Conservation (phyloP, 441 rosid species). For the Eruca vesicaria region DNA sequence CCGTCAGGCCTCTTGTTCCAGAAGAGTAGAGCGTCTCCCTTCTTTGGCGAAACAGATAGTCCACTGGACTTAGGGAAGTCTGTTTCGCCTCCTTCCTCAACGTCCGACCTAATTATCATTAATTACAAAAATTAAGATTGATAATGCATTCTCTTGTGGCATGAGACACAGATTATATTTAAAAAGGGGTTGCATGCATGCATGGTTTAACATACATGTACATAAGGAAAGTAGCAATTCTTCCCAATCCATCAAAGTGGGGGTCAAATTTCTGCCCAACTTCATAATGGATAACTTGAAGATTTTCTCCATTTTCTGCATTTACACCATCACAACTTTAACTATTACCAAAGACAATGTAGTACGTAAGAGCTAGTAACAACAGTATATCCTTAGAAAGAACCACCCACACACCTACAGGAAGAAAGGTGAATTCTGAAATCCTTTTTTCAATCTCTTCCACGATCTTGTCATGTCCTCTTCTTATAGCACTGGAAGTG, state of each 20-base stretch:
- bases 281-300: conserved; percentile 62
- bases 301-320: conserved; percentile 64
- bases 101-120: conserved; percentile 48
- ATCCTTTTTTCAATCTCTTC: background rate
- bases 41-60: conserved; percentile 57
- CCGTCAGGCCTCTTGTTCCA: conserved; percentile 68
- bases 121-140: background rate
- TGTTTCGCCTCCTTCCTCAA: conserved; percentile 71
- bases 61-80: conserved; percentile 51
- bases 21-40: conserved; percentile 66
- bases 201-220: conserved; percentile 69
- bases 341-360: too few relatives aligned
- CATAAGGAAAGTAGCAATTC: conserved; percentile 67
- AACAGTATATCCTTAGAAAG: background rate
- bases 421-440: background rate
- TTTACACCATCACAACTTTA: background rate
- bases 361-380: background rate
- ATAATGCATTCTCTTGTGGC: background rate
- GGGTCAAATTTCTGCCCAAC: conserved; percentile 61
- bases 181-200: too few relatives aligned
- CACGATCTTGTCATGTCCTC: background rate
- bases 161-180: background rate
- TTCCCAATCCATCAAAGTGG: conserved; percentile 62
- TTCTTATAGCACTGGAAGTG: background rate
- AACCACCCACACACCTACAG: background rate